A percentile compares a stretch with the other conserved stretches of the same genome.
Evolutionary conservation across 75 land plant genomes (phyloP).

Genomic region (Picea glauca): DNA sequence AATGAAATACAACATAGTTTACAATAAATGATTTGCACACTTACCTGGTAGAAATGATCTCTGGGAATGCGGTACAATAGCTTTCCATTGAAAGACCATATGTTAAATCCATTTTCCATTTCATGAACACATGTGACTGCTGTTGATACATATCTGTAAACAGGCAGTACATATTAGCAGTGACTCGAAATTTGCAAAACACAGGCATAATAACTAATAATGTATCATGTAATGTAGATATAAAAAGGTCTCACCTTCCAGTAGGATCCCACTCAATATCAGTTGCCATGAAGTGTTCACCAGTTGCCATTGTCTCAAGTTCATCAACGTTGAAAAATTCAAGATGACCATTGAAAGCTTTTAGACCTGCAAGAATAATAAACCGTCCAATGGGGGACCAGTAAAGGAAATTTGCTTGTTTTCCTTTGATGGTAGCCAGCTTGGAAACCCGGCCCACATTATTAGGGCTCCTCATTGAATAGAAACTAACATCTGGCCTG

Average conservation of each 20-base stretch:
- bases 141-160: constrained; percentile 76
- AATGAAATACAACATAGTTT: neutral
- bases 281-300: constrained; percentile 96
- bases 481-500: constrained; percentile 81
- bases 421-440: constrained; percentile 84
- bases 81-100: constrained; percentile 95
- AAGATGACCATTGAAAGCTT: constrained; percentile 91
- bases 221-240: too few relatives aligned
- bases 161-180: constrained; percentile 6
- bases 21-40: neutral
- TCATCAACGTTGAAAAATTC: constrained; percentile 96
- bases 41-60: constrained; percentile 88
- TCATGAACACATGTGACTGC: constrained; percentile 89
- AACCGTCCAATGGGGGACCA: constrained; percentile 96
- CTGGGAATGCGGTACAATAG: constrained; percentile 66
- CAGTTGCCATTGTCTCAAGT: constrained; percentile 90
- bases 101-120: constrained; percentile 95
- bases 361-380: constrained; percentile 82
- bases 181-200: neutral
- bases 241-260: constrained; percentile 60
- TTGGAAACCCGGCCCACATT: constrained; percentile 77
- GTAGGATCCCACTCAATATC: constrained; percentile 99
- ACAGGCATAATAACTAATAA: neutral
- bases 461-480: constrained; percentile 71
- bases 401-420: constrained; percentile 89